Base-by-base conservation (phyloP, 2,329 filamentous ascomycete genomes). In the Exophiala viscosa region DNA sequence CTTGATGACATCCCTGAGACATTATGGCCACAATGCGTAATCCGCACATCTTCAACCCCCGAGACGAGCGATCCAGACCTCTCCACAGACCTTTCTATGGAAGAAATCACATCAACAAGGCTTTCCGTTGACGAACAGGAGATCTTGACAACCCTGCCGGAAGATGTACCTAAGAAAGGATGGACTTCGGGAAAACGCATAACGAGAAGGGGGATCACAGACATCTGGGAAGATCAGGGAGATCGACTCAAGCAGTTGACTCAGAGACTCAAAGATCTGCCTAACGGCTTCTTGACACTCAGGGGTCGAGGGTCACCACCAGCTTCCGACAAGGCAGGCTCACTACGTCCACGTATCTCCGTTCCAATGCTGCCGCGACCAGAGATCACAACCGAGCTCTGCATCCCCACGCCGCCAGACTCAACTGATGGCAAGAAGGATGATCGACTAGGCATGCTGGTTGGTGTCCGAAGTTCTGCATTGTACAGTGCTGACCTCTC, bases 71-170 rank as follows among this genome's bases (percentile, higher is more conserved):
- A 48, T 43, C 53, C 53, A 2, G 50, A 59, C 20, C 50, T 59
- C 15, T 57, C 57, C 39, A 49, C 53, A 2, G 50, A 59, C 20
- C 54, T 59, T n/a, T 59, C 57, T 3, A 52, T 57, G 34, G 57
- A 57, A 18, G 57, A 59, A 35, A 54, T 59, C 13, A 59, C 50
- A 8, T 56, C 54, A 32, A 59, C 57, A 18, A 52, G 44, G 31
- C 44, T 59, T 13, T 59, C 57, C 6, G 41, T 57, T 18, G 57
- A 59, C 18, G 57, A 59, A 11, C 43, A 57, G 42, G 50, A 34
- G 14, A 52, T 59, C 35, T 15, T 56, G 38, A 52, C 54, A 32
- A 45, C 17, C 18, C 14, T 45, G 15, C 54, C 54, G 11, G 35
- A 43, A 31, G 33, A 43, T 28, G 38, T 36, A 38, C 36, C 49